Evolutionary conservation across 495 filamentous ascomycete species (phyloP), one percentile per base, ranked within the genome.

Genomic region (Elaphomyces granulatus): DNA sequence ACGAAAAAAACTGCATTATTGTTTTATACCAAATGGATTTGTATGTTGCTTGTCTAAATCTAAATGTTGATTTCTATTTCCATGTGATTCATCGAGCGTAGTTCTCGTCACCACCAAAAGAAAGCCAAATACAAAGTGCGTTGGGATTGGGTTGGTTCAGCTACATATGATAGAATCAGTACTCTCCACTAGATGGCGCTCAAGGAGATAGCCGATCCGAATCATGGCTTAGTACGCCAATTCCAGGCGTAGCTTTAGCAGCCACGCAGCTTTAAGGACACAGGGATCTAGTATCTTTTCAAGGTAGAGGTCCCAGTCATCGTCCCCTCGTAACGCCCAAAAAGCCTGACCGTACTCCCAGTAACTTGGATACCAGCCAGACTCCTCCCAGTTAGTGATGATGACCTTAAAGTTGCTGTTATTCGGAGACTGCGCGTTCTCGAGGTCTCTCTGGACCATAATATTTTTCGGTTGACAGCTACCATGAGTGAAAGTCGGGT

Each of bases 341-440:
- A 28, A 6, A 49, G 45, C 49, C 32, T 50, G 47, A 54, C 47
- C 60, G 46, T 62, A 67, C 45, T 69, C 65, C 63, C 60, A 68
- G 40, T 66, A 67, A 12, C 37, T 17, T 14, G 61, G 60, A 44
- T 50, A 60, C 57, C 61, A 68, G 20, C 57, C 65, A 15, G 59
- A 55, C 20, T 52, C 54, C 41, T 64, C 65, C 64, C 58, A 65
- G 42, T 69, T 58, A 41, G 67, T 49, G 38, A 66, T 54, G 18
- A 59, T 58, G 7, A 57, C 41, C 7, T 28, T 28, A 6, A 64
- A 43, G 8, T 53, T 42, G 23, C 55, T 50, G 12, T 12, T 12
- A 28, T 28, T 28, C 23, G 23, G 6, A 28, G 23, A 28, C 23
- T 28, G 23, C 23, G 23, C 12, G 23, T 12, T 28, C 12, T 28